These are phyloP conservation scores for Selaginella tamariscina DNA, from an alignment of 75 land plant species.

Conservation along the genomic window DNA sequence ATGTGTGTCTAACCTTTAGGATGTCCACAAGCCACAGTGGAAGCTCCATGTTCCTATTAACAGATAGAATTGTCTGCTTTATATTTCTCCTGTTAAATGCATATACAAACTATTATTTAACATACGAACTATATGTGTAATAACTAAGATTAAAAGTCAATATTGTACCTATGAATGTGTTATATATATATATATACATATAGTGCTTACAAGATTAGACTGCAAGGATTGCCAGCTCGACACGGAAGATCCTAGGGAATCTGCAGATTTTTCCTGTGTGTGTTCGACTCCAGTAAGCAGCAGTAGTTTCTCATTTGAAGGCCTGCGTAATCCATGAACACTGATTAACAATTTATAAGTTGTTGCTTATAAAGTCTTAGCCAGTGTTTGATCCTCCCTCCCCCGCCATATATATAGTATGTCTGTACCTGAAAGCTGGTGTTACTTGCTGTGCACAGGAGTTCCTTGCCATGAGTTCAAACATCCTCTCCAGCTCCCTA, in stretches of 20 bases:
- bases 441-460: constrained; percentile 33
- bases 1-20: constrained; percentile 59
- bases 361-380: too few species aligned
- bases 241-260: not conserved
- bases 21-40: constrained; percentile 86
- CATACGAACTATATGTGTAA: too few species aligned
- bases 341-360: not conserved
- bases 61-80: constrained; percentile 55
- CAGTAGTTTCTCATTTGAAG: not conserved
- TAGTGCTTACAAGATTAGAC: constrained; percentile 23
- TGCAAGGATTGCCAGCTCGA: constrained; percentile 26
- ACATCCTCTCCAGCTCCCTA: constrained; percentile 81
- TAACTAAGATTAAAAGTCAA: too few species aligned
- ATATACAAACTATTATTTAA: not conserved
- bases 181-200: not conserved
- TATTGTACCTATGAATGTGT: too few species aligned
- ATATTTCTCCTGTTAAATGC: constrained; percentile 54
- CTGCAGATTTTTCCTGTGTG: not conserved
- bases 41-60: constrained; percentile 74
- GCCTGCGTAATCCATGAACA: not conserved
- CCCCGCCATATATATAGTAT: too few species aligned
- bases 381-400: too few species aligned
- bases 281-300: not conserved
- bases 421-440: not conserved
- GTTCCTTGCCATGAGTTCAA: constrained; percentile 55